Evolutionary conservation across 2,329 filamentous ascomycete species (phyloP).

Genomic region (Sarocladiaceae sp.): DNA sequence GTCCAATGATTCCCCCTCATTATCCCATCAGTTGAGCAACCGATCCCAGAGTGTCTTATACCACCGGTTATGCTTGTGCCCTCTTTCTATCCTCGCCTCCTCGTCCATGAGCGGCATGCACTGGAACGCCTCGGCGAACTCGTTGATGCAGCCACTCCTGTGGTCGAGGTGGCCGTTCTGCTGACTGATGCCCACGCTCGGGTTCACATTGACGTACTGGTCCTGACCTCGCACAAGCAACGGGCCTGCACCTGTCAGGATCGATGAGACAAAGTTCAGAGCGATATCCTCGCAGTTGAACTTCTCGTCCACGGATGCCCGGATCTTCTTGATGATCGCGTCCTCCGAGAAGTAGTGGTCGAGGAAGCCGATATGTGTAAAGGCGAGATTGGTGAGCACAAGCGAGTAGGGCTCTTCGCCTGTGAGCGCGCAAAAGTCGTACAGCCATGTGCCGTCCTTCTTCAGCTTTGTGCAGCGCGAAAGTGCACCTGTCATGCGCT

Average conservation of each 20-base stretch:
- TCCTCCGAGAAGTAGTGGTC: constrained; percentile 17
- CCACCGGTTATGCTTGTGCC: background rate
- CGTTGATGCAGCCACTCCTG: constrained; percentile 13
- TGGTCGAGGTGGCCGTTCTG: constrained; percentile 10
- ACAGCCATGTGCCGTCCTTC: constrained; percentile 13
- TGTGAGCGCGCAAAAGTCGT: constrained; percentile 13
- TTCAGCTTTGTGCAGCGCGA: constrained; percentile 14
- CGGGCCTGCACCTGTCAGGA: constrained; percentile 15
- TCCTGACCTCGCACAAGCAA: constrained; percentile 14
- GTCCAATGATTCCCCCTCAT: background rate
- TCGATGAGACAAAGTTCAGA: constrained; percentile 17
- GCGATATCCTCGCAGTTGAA: constrained; percentile 21
- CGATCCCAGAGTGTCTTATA: constrained; percentile 8
- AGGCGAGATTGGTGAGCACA: constrained; percentile 18
- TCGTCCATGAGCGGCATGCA: constrained; percentile 15
- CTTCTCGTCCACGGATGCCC: constrained; percentile 16
- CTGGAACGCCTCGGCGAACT: constrained; percentile 11
- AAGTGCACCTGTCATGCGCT: constrained; percentile 17
- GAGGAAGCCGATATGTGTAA: constrained; percentile 17
- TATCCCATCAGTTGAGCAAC: constrained; percentile 3
- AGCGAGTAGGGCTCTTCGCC: constrained; percentile 14
- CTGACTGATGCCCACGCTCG: constrained; percentile 11
- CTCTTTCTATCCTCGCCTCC: constrained; percentile 9
- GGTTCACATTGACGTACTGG: constrained; percentile 12
- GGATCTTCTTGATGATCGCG: constrained; percentile 13